Evolutionary conservation across 2,329 filamentous ascomycete genomes (phyloP).

Genomic region (Salinomyces thailandicus): DNA sequence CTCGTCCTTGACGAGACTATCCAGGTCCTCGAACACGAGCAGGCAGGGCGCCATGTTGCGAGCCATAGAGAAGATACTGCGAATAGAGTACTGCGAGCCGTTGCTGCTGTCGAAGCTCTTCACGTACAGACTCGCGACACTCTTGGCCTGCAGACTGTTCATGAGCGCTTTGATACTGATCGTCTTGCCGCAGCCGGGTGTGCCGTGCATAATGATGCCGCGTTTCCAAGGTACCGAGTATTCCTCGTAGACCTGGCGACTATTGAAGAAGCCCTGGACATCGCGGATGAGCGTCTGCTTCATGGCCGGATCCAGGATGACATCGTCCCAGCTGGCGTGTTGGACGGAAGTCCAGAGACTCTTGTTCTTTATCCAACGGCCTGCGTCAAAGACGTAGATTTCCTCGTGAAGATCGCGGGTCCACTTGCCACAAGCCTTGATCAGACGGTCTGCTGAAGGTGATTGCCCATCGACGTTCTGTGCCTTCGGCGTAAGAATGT

Average conservation of each 20-base stretch:
- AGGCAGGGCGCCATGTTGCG: conserved; percentile 30
- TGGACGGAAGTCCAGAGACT: conserved; percentile 48
- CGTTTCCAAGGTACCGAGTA: conserved; percentile 50
- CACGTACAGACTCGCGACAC: conserved; percentile 51
- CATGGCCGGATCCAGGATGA: conserved; percentile 53
- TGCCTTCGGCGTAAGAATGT: conserved; percentile 10
- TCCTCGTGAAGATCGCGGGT: conserved; percentile 46
- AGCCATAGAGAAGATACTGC: conserved; percentile 31
- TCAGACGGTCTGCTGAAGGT: conserved; percentile 23
- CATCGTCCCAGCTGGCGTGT: conserved; percentile 49
- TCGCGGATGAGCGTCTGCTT: conserved; percentile 53
- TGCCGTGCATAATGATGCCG: conserved; percentile 56
- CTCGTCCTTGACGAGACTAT: conserved; percentile 28
- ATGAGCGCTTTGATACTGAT: conserved; percentile 59
- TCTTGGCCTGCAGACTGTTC: conserved; percentile 46
- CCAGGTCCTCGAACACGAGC: conserved; percentile 33
- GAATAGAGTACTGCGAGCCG: conserved; percentile 46
- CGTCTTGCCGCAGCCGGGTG: conserved; percentile 56
- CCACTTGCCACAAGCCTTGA: conserved; percentile 39
- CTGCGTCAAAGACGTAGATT: conserved; percentile 54
- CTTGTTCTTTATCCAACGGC: conserved; percentile 49
- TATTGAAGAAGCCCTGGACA: conserved; percentile 52
- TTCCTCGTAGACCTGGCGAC: neutral
- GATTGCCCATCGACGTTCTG: conserved; percentile 13
- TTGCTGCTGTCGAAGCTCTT: conserved; percentile 31